Conservation (phyloP, 495 filamentous ascomycete genomes). For the Penicillium dipodomyicola region DNA sequence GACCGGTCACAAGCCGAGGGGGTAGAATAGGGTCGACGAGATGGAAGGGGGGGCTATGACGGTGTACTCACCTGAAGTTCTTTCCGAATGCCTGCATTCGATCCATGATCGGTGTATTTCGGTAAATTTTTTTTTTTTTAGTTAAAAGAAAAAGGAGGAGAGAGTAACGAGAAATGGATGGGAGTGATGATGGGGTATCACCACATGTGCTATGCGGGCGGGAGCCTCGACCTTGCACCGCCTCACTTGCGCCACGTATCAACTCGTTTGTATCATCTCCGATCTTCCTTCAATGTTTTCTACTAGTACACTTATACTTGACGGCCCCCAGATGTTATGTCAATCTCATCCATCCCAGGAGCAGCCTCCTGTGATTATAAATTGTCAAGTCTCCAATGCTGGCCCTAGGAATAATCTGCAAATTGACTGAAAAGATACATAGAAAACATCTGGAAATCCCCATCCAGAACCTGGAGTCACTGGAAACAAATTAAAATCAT, state of each 20-base stretch:
- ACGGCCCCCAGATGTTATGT: background rate
- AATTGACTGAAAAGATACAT: conserved; percentile 11
- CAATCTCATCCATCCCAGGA: background rate
- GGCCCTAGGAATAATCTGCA: background rate
- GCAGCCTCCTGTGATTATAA: background rate
- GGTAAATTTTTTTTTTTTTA: conserved; percentile 1
- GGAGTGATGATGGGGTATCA: conserved; percentile 15
- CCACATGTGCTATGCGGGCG: conserved; percentile 14
- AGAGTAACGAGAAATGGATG: background rate
- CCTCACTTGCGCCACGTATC: conserved; percentile 30
- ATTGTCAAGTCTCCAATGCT: background rate
- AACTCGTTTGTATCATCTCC: background rate
- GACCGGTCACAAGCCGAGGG: conserved; percentile 13
- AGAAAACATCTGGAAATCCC: background rate
- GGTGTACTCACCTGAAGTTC: conserved; percentile 60
- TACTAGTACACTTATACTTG: background rate
- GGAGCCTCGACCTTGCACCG: conserved; percentile 23
- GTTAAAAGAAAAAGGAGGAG: conserved; percentile 5
- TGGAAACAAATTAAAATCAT: conserved; percentile 8
- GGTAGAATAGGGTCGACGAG: conserved; percentile 1
- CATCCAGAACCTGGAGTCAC: background rate
- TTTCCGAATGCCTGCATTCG: conserved; percentile 72
- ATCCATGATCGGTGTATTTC: conserved; percentile 51
- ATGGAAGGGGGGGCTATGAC: conserved; percentile 15
- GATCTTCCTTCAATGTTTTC: background rate